phyloP scores from a whole-genome alignment of 805 yeast species.

The Monosporozyma unispora region DNA sequence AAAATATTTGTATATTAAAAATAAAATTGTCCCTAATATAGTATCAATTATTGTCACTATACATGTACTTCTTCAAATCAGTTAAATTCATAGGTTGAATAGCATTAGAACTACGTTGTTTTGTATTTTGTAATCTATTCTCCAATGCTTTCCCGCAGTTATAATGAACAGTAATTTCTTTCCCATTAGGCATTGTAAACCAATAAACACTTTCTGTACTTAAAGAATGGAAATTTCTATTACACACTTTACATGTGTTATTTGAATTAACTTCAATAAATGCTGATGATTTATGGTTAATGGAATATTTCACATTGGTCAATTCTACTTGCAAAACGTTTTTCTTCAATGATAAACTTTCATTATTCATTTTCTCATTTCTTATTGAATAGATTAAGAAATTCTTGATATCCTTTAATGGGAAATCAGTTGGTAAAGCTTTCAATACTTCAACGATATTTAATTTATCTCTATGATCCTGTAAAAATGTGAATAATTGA shows the following conservation, averaged over 20 bases:
- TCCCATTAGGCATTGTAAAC: slow-evolving; percentile 11
- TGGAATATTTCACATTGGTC: slow-evolving; percentile 37
- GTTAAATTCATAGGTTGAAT: not conserved
- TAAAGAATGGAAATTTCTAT: slow-evolving; percentile 28
- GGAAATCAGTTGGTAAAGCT: slow-evolving; percentile 43
- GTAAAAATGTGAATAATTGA: slow-evolving; percentile 13
- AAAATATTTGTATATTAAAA: not conserved
- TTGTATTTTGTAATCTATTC: slow-evolving; percentile 8
- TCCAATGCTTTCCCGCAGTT: slow-evolving; percentile 22
- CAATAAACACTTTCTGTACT: slow-evolving; percentile 15
- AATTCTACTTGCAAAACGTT: slow-evolving; percentile 48
- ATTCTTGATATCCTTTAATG: slow-evolving; percentile 34
- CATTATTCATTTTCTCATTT: slow-evolving; percentile 32
- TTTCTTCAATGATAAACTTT: slow-evolving; percentile 35
- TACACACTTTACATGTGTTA: slow-evolving; percentile 51
- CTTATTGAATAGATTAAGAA: slow-evolving; percentile 42
- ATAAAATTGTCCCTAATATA: not conserved
- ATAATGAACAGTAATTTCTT: slow-evolving; percentile 18
- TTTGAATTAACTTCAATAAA: slow-evolving; percentile 35
- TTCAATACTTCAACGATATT: slow-evolving; percentile 32
- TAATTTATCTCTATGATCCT: slow-evolving; percentile 19
- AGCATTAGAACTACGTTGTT: slow-evolving; percentile 7
- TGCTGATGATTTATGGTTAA: slow-evolving; percentile 32
- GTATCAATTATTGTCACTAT: not conserved
- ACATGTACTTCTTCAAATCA: not conserved